phyloP scores from a whole-genome alignment of 2,329 filamentous ascomycete species.

The Ceratocystis variospora region DNA sequence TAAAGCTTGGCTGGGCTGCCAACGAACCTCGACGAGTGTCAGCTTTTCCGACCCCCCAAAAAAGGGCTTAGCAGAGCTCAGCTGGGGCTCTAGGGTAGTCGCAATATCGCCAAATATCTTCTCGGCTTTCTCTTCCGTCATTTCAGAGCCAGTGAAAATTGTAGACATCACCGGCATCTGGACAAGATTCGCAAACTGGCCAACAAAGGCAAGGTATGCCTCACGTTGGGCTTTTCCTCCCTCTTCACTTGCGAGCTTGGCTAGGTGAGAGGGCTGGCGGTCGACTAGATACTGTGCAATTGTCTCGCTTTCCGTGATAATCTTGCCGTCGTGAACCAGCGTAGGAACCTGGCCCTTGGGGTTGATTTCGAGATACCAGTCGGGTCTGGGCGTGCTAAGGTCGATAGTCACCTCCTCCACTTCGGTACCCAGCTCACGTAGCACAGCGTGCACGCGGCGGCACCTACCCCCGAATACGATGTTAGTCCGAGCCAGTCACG shows the following conservation, averaged over 20 bases:
- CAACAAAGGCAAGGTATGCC: conserved; percentile 56
- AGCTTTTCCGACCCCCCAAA: conserved; percentile 50
- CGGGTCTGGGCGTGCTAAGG: conserved; percentile 50
- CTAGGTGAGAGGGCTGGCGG: conserved; percentile 51
- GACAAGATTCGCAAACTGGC: conserved; percentile 53
- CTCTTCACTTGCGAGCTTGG: conserved; percentile 40
- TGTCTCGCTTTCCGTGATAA: conserved; percentile 60
- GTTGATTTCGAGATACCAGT: conserved; percentile 65
- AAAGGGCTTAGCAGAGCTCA: conserved; percentile 44
- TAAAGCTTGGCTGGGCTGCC: too few relatives aligned
- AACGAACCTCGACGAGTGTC: conserved; percentile 43
- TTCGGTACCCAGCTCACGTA: conserved; percentile 50
- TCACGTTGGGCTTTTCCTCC: conserved; percentile 49
- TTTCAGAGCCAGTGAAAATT: conserved; percentile 36
- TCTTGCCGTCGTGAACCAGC: conserved; percentile 50
- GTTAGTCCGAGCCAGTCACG: not conserved
- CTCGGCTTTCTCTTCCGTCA: conserved; percentile 25
- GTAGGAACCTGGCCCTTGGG: conserved; percentile 65
- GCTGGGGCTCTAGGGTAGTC: conserved; percentile 61
- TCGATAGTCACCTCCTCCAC: conserved; percentile 64
- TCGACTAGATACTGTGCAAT: conserved; percentile 61
- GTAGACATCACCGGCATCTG: conserved; percentile 24
- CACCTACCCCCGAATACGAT: not conserved
- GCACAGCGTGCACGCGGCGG: conserved; percentile 60
- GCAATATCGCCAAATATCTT: conserved; percentile 39